These are phyloP conservation scores for Bryoglossum gracile DNA, from an alignment of 495 filamentous ascomycete species.

Conservation along the genomic window DNA sequence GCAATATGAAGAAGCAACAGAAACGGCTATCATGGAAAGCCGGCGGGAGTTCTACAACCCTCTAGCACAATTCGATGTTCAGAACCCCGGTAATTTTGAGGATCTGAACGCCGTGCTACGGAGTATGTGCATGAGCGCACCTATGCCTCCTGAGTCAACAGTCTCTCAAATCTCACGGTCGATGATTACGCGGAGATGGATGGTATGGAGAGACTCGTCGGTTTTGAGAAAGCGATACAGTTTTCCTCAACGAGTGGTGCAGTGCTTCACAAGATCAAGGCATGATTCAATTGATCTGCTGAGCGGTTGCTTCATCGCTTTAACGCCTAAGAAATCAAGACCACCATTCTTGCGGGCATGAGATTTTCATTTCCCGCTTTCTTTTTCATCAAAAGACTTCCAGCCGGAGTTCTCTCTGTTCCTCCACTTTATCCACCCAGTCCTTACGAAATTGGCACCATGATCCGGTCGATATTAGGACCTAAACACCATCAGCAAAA, in stretches of 20 bases:
- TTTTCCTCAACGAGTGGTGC: constrained; percentile 11
- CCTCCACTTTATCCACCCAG: not conserved
- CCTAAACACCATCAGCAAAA: constrained; percentile 16
- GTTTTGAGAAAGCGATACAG: constrained; percentile 14
- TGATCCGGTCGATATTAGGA: constrained; percentile 49
- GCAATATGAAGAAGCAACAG: constrained; percentile 20
- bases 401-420: not conserved
- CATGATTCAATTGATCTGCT: constrained; percentile 19
- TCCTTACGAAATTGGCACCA: constrained; percentile 43
- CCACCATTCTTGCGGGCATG: not conserved
- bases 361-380: not conserved
- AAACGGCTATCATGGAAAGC: constrained; percentile 13
- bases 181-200: constrained; percentile 21
- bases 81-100: constrained; percentile 4
- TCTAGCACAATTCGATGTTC: constrained; percentile 4
- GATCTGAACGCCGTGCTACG: constrained; percentile 7
- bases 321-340: constrained; percentile 4
- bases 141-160: constrained; percentile 19
- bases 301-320: constrained; percentile 11
- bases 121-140: constrained; percentile 16
- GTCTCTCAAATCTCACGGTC: constrained; percentile 19
- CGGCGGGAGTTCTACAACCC: constrained; percentile 5
- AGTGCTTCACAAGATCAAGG: constrained; percentile 12
- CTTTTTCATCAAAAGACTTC: not conserved
- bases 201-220: constrained; percentile 12